These are phyloP conservation scores for Talaromyces sp. DNA, from an alignment of 2,329 filamentous ascomycete species.

Conservation along the genomic window DNA sequence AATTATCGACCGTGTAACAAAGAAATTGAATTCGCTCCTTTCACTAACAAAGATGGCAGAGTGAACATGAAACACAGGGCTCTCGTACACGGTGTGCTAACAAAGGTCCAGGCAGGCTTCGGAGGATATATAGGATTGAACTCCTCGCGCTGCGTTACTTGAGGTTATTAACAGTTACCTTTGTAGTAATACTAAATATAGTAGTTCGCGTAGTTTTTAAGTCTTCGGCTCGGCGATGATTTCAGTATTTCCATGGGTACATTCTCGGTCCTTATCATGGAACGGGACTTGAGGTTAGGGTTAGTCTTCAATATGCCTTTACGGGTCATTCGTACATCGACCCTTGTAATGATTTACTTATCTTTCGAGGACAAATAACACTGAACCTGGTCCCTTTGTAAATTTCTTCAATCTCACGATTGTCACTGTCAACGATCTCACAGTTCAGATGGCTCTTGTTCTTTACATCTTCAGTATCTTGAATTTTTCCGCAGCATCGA, in stretches of 20 bases:
- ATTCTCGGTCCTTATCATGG: too few species aligned
- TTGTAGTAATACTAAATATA: too few species aligned
- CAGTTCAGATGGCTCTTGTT: not conserved
- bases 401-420: not conserved
- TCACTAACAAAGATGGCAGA: not conserved
- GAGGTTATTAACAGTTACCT: not conserved
- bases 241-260: not conserved
- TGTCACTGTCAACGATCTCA: not conserved
- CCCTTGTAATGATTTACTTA: not conserved
- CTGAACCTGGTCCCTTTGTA: not conserved
- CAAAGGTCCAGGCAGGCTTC: not conserved
- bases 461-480: not conserved
- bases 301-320: too few species aligned
- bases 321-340: too few species aligned
- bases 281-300: too few species aligned
- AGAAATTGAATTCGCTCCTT: not conserved
- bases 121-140: not conserved
- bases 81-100: not conserved
- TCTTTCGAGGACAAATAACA: not conserved
- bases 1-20: not conserved
- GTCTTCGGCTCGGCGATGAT: not conserved
- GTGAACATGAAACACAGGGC: not conserved
- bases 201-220: not conserved
- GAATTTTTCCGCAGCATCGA: constrained; percentile 1
- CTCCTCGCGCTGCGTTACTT: not conserved